A percentile compares a stretch with the other conserved stretches of the same genome.
phyloP scores from a whole-genome alignment of 2,329 filamentous ascomycete genomes.

The Trichoderma sp. region DNA sequence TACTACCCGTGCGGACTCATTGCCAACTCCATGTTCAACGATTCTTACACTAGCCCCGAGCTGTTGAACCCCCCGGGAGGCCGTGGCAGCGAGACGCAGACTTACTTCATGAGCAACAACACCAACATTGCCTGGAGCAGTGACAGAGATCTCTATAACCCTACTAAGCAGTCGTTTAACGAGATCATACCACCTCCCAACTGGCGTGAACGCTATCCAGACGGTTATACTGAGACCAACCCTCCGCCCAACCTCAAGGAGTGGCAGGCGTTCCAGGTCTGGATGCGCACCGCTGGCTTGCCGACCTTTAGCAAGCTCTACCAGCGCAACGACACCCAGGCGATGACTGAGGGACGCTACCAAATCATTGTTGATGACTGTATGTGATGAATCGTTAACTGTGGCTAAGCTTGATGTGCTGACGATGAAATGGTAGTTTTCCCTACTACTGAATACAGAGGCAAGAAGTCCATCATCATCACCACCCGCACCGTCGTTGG shows the following conservation, averaged over 20 bases:
- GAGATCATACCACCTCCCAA: slow-evolving; percentile 81
- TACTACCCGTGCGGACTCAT: slow-evolving; percentile 96
- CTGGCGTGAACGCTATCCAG: slow-evolving; percentile 69
- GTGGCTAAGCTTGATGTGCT: neutral
- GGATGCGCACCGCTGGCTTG: slow-evolving; percentile 96
- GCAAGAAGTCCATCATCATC: slow-evolving; percentile 85
- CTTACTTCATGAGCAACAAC: slow-evolving; percentile 73
- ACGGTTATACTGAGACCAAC: slow-evolving; percentile 62
- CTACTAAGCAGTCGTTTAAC: slow-evolving; percentile 60
- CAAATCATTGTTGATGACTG: slow-evolving; percentile 72
- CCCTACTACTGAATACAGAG: slow-evolving; percentile 71
- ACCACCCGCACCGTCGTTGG: slow-evolving; percentile 91
- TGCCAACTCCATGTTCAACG: slow-evolving; percentile 96
- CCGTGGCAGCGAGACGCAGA: slow-evolving; percentile 35
- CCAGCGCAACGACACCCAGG: slow-evolving; percentile 69
- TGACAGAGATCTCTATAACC: slow-evolving; percentile 75
- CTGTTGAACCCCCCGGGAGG: slow-evolving; percentile 49
- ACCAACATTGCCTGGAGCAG: slow-evolving; percentile 80
- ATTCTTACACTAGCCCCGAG: slow-evolving; percentile 70
- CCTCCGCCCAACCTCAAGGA: slow-evolving; percentile 69
- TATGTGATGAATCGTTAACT: slow-evolving; percentile 46
- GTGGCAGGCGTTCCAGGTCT: slow-evolving; percentile 89
- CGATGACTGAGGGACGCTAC: slow-evolving; percentile 71
- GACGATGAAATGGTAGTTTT: slow-evolving; percentile 59
- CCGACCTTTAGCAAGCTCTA: slow-evolving; percentile 94